Percentiles rank a stretch among this genome's conserved stretches.
Conservation (phyloP, 1,284 basidiomycete species). For the Sporisorium iseilematis-ciliati region DNA sequence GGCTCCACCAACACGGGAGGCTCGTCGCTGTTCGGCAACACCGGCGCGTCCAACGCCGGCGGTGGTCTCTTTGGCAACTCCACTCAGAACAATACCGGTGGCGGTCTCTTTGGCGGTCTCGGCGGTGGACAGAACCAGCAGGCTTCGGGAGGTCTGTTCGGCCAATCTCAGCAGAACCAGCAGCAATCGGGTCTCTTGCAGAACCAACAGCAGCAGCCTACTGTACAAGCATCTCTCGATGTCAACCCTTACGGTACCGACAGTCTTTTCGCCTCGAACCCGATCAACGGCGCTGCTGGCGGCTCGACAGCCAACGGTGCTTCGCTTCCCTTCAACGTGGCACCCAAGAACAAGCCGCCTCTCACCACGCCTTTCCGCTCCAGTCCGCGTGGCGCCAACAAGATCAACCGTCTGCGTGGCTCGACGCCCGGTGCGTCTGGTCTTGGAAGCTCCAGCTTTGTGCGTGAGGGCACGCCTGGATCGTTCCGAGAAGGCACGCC, state of each 20-base stretch:
- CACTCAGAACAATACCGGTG: slow-evolving; percentile 41
- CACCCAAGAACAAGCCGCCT: slow-evolving; percentile 71
- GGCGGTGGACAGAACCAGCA: slow-evolving; percentile 47
- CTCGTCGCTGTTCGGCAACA: slow-evolving; percentile 60
- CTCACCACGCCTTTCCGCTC: slow-evolving; percentile 72
- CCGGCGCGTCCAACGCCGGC: slow-evolving; percentile 67
- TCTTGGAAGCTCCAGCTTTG: slow-evolving; percentile 45
- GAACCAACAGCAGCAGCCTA: slow-evolving; percentile 69
- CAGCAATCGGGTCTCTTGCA: slow-evolving; percentile 46
- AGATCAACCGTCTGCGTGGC: slow-evolving; percentile 65
- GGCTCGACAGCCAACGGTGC: slow-evolving; percentile 55
- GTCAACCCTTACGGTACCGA: slow-evolving; percentile 88
- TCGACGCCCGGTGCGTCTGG: slow-evolving; percentile 60
- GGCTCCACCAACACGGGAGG: slow-evolving; percentile 48
- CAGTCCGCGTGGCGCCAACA: slow-evolving; percentile 58
- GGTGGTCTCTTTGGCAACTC: slow-evolving; percentile 73
- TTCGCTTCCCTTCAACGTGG: slow-evolving; percentile 66
- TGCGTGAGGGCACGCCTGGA: slow-evolving; percentile 56
- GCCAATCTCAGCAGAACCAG: slow-evolving; percentile 48
- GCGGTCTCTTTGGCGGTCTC: slow-evolving; percentile 58
- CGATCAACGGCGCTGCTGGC: slow-evolving; percentile 44
- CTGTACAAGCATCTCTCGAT: slow-evolving; percentile 74
- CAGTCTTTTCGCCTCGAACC: slow-evolving; percentile 72
- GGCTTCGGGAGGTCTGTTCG: slow-evolving; percentile 39
- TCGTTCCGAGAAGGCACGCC: slow-evolving; percentile 65